Evolutionary conservation across 2,329 filamentous ascomycete genomes (phyloP).

Genomic region (Aspergillus sp.): DNA sequence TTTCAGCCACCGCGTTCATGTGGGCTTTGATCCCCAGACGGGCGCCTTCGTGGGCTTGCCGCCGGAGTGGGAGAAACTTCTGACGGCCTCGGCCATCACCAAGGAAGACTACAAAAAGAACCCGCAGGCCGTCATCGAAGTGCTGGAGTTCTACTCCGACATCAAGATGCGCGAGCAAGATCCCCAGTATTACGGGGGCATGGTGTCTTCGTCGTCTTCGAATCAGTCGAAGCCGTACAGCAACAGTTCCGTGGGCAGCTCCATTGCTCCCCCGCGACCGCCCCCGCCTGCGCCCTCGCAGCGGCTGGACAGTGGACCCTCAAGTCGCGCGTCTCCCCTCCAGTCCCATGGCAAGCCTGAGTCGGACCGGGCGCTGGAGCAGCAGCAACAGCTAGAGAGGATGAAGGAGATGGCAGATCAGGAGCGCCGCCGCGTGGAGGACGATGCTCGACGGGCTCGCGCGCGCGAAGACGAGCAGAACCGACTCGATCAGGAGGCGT

Average conservation of each 20-base stretch:
- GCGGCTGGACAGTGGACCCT: conserved; percentile 45
- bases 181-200: conserved; percentile 58
- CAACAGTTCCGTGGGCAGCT: conserved; percentile 54
- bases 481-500: conserved; percentile 77
- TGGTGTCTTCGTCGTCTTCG: conserved; percentile 63
- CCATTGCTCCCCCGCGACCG: conserved; percentile 69
- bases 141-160: conserved; percentile 68
- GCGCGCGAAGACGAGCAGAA: conserved; percentile 58
- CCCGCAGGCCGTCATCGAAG: conserved; percentile 72
- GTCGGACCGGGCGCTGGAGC: conserved; percentile 52
- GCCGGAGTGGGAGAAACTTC: conserved; percentile 92
- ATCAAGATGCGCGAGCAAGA: conserved; percentile 65
- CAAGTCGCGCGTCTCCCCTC: conserved; percentile 34
- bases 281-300: conserved; percentile 54
- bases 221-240: conserved; percentile 46
- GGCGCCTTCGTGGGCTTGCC: conserved; percentile 94
- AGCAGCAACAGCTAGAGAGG: conserved; percentile 44
- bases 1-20: conserved; percentile 94
- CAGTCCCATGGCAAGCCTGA: conserved; percentile 52
- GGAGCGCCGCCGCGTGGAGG: conserved; percentile 50
- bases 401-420: conserved; percentile 60
- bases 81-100: conserved; percentile 94
- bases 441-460: conserved; percentile 52
- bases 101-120: conserved; percentile 99
- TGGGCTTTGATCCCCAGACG: conserved; percentile 93